Evolutionary conservation across 1,284 basidiomycete species (phyloP).

Genomic region (Pholiota adiposa): DNA sequence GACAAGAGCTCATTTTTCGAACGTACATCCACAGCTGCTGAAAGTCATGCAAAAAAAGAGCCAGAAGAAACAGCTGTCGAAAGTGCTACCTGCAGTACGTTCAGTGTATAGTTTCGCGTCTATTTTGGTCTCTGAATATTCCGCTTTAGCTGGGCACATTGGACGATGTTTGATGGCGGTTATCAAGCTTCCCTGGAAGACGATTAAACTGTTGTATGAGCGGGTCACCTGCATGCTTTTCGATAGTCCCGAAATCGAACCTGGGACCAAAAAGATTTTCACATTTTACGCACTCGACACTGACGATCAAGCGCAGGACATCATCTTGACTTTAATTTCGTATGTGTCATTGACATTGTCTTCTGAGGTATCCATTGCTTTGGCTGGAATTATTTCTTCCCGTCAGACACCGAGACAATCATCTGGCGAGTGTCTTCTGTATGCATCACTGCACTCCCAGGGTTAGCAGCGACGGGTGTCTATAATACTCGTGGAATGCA

Average conservation of each 20-base stretch:
- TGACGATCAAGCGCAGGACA: background rate
- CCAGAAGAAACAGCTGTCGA: too few relatives aligned
- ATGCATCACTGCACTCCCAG: background rate
- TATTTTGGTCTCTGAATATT: background rate
- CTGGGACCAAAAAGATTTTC: background rate
- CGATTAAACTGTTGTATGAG: background rate
- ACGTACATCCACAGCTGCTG: too few relatives aligned
- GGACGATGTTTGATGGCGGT: background rate
- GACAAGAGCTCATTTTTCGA: too few relatives aligned
- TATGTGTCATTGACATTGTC: background rate
- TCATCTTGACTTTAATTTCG: background rate
- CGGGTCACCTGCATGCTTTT: background rate
- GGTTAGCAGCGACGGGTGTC: background rate
- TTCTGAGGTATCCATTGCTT: conserved; percentile 7
- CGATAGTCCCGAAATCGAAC: background rate
- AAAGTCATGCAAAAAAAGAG: too few relatives aligned
- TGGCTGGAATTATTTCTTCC: conserved; percentile 12
- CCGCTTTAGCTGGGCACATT: background rate
- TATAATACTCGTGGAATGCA: too few relatives aligned
- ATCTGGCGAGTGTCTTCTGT: conserved; percentile 7
- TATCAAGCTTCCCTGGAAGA: background rate
- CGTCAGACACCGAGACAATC: background rate
- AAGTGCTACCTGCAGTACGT: too few relatives aligned
- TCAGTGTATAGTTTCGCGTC: too few relatives aligned
- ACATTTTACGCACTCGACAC: background rate